phyloP scores from a whole-genome alignment of 2,329 filamentous ascomycete species.

The Stachybotrys elegans region DNA sequence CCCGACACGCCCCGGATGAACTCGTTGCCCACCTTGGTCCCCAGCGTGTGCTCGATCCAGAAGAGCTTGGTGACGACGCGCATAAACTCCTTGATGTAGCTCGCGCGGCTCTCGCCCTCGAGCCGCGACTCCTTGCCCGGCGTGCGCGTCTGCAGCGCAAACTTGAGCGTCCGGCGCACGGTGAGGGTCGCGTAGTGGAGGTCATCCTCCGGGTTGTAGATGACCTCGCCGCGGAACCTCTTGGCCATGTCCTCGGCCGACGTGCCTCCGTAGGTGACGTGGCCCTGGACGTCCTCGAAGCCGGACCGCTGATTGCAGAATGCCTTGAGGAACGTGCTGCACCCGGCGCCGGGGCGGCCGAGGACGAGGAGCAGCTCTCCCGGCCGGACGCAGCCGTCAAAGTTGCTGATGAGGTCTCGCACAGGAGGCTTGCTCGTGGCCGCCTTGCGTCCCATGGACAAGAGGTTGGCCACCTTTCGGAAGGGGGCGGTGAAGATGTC shows the following conservation, averaged over 20 bases:
- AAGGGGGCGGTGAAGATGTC: slow-evolving; percentile 56
- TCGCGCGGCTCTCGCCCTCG: slow-evolving; percentile 55
- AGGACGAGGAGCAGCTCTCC: slow-evolving; percentile 67
- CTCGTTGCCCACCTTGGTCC: slow-evolving; percentile 67
- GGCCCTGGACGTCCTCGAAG: slow-evolving; percentile 59
- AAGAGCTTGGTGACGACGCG: slow-evolving; percentile 64
- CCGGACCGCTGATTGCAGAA: slow-evolving; percentile 65
- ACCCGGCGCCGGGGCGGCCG: slow-evolving; percentile 63
- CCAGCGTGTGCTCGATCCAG: slow-evolving; percentile 64
- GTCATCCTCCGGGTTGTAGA: slow-evolving; percentile 66
- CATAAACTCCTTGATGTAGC: slow-evolving; percentile 48
- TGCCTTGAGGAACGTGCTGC: slow-evolving; percentile 65
- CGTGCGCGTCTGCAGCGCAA: slow-evolving; percentile 61
- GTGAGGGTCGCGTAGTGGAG: slow-evolving; percentile 65
- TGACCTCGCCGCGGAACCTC: slow-evolving; percentile 55
- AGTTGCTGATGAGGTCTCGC: slow-evolving; percentile 59
- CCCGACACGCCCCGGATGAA: slow-evolving; percentile 59
- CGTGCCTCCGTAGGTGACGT: slow-evolving; percentile 57
- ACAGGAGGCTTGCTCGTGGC: slow-evolving; percentile 50
- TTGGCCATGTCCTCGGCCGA: slow-evolving; percentile 40
- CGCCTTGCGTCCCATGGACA: slow-evolving; percentile 48
- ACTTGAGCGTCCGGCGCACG: slow-evolving; percentile 61
- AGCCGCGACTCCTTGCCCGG: slow-evolving; percentile 42
- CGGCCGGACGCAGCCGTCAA: slow-evolving; percentile 63
- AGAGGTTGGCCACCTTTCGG: slow-evolving; percentile 37